Evolutionary conservation across 139 green algal species (phyloP).

Genomic region (Chlamydomonas incerta): DNA sequence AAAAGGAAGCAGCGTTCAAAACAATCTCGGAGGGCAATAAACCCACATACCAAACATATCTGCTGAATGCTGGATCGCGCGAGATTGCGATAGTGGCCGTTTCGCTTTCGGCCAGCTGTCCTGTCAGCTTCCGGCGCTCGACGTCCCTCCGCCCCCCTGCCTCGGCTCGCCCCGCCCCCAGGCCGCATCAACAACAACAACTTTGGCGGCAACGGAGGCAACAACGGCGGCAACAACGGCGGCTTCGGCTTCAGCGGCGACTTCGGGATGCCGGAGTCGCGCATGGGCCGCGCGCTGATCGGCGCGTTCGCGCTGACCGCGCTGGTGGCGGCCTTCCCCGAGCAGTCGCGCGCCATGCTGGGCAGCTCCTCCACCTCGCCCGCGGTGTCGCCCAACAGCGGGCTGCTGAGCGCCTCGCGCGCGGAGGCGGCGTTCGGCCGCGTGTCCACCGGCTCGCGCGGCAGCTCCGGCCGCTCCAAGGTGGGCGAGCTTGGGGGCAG

Average conservation of each 20-base stretch:
- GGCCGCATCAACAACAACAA: not conserved
- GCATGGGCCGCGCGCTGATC: not conserved
- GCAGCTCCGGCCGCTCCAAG: not conserved
- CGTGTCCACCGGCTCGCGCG: not conserved
- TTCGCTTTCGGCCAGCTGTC: not conserved
- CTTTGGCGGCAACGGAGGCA: not conserved
- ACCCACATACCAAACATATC: not conserved
- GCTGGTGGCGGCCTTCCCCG: not conserved
- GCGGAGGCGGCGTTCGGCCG: not conserved
- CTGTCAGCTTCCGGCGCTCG: not conserved
- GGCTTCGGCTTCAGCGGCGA: not conserved
- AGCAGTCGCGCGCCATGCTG: not conserved
- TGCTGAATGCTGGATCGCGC: not conserved
- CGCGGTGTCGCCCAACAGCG: not conserved
- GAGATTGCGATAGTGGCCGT: not conserved
- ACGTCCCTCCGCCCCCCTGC: not conserved
- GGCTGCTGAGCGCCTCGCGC: conserved; percentile 9
- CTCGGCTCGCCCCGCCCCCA: too few species aligned
- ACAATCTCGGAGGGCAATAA: too few species aligned
- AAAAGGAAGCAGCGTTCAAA: too few species aligned
- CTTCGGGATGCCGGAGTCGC: not conserved
- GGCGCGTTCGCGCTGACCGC: not conserved
- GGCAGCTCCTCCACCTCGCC: not conserved
- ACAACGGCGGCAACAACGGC: not conserved
- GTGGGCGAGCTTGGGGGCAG: too few species aligned